These are phyloP conservation scores for Trichoderma breve DNA, from an alignment of 2,329 filamentous ascomycete species.

Conservation along the genomic window DNA sequence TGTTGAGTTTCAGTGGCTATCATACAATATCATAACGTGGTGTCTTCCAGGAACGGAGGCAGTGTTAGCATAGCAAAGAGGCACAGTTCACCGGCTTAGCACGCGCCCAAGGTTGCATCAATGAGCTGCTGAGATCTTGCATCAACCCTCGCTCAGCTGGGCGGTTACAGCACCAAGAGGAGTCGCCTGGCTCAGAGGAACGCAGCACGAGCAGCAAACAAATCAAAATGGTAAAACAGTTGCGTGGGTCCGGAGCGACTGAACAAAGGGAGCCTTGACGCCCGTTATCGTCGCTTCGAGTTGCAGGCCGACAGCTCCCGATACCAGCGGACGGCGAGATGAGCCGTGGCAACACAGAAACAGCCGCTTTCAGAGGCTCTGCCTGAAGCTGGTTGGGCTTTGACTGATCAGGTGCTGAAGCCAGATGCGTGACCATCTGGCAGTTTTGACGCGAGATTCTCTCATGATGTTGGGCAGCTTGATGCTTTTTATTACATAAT, in stretches of 20 bases:
- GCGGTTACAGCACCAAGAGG: conserved; percentile 2
- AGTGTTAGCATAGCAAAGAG: conserved; percentile 5
- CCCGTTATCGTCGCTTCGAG: not conserved
- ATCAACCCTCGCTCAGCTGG: conserved; percentile 4
- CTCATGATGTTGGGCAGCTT: conserved; percentile 19
- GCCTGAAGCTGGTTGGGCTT: conserved; percentile 19
- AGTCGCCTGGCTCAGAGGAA: not conserved
- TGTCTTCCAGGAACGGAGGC: not conserved
- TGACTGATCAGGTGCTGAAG: conserved; percentile 22
- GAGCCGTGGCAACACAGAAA: conserved; percentile 1
- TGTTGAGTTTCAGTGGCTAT: conserved; percentile 25
- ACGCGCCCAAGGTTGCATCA: conserved; percentile 10
- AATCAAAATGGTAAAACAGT: not conserved
- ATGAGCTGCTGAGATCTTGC: conserved; percentile 3
- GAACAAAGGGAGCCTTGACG: conserved; percentile 1
- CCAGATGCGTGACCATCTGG: conserved; percentile 6
- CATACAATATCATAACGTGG: conserved; percentile 4
- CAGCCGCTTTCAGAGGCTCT: conserved; percentile 6
- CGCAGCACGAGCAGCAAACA: not conserved
- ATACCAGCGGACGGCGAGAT: conserved; percentile 1
- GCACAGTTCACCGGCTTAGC: conserved; percentile 1
- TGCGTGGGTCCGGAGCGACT: conserved; percentile 12
- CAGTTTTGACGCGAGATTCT: conserved; percentile 9
- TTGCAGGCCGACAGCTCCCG: not conserved
- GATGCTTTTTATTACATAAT: conserved; percentile 19